Evolutionary conservation across 257 asterid species (phyloP).

Genomic region (Buddleja alternifolia): DNA sequence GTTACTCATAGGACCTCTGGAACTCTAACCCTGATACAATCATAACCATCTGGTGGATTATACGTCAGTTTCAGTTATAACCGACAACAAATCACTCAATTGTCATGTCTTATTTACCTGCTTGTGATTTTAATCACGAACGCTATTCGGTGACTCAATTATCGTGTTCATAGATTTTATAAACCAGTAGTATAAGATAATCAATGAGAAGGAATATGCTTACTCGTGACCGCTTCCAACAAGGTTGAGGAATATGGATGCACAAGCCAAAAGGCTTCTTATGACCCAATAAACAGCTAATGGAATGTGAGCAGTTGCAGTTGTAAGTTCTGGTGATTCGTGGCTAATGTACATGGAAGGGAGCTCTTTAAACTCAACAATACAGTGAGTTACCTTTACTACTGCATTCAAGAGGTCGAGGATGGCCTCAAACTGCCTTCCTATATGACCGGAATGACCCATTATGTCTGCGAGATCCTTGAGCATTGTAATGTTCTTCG

Average conservation of each 20-base stretch:
- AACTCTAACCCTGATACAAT: too few relatives aligned
- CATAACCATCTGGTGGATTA: too few relatives aligned
- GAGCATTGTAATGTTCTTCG: conserved; percentile 55
- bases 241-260: conserved; percentile 62
- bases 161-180: too few relatives aligned
- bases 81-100: too few relatives aligned
- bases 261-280: conserved; percentile 65
- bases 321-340: conserved; percentile 39
- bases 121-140: too few relatives aligned
- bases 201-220: conserved; percentile 9
- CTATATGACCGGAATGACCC: conserved; percentile 34
- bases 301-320: conserved; percentile 57
- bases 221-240: conserved; percentile 80
- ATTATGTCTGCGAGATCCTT: conserved; percentile 48
- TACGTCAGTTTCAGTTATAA: too few relatives aligned
- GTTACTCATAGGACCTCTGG: too few relatives aligned
- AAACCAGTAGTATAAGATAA: too few relatives aligned
- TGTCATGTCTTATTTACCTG: too few relatives aligned
- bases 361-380: conserved; percentile 55
- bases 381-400: conserved; percentile 42
- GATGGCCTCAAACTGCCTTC: conserved; percentile 48
- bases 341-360: conserved; percentile 43
- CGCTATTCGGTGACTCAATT: too few relatives aligned
- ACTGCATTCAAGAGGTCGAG: conserved; percentile 36
- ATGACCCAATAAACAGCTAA: conserved; percentile 72